phyloP scores from a whole-genome alignment of 768 basidiomycete species.

The Termitomyces sp. region DNA sequence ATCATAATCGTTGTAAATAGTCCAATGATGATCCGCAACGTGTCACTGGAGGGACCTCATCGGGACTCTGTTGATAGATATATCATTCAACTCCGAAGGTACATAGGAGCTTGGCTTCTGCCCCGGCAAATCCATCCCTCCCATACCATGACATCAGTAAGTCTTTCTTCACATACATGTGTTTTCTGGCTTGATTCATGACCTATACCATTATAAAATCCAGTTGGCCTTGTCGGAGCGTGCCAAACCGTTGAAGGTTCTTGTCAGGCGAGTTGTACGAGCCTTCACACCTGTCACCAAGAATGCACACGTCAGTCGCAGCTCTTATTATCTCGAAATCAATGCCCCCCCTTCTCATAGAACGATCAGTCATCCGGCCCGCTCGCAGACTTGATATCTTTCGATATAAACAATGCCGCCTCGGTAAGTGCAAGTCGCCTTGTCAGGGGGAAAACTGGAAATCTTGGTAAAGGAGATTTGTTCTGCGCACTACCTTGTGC shows the following conservation, averaged over 20 bases:
- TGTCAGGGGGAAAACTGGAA: not conserved
- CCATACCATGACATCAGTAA: not conserved
- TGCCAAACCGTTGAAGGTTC: too few species aligned
- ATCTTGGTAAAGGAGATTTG: not conserved
- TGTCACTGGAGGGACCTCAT: too few species aligned
- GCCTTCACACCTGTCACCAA: not conserved
- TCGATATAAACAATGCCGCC: not conserved
- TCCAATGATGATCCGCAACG: too few species aligned
- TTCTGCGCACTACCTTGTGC: not conserved
- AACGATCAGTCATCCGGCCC: not conserved
- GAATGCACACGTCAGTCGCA: not conserved
- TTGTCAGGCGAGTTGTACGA: not conserved
- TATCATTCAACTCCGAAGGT: too few species aligned
- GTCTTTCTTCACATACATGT: not conserved
- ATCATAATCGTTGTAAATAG: too few species aligned
- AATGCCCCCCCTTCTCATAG: not conserved
- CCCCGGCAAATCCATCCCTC: not conserved
- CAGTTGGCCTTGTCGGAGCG: not conserved
- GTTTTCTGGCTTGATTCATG: not conserved
- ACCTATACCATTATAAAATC: not conserved
- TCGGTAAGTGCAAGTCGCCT: not conserved
- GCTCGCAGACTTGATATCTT: not conserved
- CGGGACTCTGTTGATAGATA: too few species aligned
- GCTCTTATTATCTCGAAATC: not conserved
- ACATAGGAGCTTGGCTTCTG: too few species aligned